Evolutionary conservation across 2,329 filamentous ascomycete genomes (phyloP).

Genomic region (Colletotrichum karsti): DNA sequence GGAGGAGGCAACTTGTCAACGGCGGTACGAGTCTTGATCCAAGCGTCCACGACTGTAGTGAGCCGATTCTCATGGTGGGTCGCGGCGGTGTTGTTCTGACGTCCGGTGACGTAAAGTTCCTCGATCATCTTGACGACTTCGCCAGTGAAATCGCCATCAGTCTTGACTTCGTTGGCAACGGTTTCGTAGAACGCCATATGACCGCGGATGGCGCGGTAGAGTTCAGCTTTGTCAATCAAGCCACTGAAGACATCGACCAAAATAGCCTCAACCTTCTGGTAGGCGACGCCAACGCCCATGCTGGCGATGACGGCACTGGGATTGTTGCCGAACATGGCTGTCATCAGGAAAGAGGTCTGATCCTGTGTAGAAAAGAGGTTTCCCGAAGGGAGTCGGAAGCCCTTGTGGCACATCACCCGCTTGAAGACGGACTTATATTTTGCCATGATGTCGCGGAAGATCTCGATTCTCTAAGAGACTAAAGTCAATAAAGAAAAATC

Average conservation of each 20-base stretch:
- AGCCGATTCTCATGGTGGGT: accelerated
- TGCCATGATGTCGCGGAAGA: no score
- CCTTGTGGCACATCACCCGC: background rate
- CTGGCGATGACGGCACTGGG: background rate
- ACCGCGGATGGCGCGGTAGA: background rate
- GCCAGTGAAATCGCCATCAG: background rate
- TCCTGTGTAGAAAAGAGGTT: background rate
- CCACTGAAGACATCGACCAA: accelerated
- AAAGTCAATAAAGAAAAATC: no score
- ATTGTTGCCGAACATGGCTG: background rate
- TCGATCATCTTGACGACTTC: background rate
- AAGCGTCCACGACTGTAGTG: background rate
- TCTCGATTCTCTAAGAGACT: no score
- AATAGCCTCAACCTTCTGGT: background rate
- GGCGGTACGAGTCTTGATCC: accelerated
- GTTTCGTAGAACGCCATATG: background rate
- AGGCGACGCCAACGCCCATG: accelerated
- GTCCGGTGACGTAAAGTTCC: background rate
- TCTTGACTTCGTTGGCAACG: background rate
- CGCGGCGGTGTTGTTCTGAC: accelerated
- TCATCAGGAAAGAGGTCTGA: no score
- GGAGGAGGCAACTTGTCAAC: background rate
- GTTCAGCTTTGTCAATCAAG: accelerated
- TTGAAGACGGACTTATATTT: background rate
- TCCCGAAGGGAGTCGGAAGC: background rate